Evolutionary conservation across 2,329 filamentous ascomycete genomes (phyloP).

Genomic region (Cercospora nicotianae): DNA sequence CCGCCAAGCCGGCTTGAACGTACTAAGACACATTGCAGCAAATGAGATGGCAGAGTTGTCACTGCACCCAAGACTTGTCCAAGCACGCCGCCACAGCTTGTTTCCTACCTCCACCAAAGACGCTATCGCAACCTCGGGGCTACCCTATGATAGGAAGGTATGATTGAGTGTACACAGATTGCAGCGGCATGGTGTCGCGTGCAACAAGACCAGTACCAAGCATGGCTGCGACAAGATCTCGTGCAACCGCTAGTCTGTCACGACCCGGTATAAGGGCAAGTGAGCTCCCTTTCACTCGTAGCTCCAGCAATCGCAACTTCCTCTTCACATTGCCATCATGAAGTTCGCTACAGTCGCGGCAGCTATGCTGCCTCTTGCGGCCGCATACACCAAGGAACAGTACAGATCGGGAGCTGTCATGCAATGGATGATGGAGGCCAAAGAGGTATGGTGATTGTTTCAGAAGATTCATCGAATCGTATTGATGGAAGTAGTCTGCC

Average conservation of each 20-base stretch:
- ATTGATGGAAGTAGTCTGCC: constrained; percentile 17
- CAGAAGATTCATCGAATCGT: not conserved
- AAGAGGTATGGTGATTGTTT: constrained; percentile 17
- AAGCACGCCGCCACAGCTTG: constrained; percentile 2
- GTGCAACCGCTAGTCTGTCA: not conserved
- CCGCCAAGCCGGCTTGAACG: constrained; percentile 10
- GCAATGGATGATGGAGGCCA: constrained; percentile 27
- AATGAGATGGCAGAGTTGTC: constrained; percentile 4
- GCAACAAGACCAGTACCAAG: constrained; percentile 3
- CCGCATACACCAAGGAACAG: constrained; percentile 24
- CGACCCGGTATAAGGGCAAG: constrained; percentile 9
- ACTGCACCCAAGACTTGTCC: constrained; percentile 9
- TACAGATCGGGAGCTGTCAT: constrained; percentile 27
- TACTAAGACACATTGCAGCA: constrained; percentile 8
- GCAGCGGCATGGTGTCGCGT: constrained; percentile 10
- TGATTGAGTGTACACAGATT: constrained; percentile 10
- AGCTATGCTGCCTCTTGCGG: constrained; percentile 21
- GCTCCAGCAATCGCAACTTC: not conserved
- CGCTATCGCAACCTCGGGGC: constrained; percentile 3
- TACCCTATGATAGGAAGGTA: constrained; percentile 23
- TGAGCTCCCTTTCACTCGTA: not conserved
- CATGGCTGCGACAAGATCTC: constrained; percentile 4
- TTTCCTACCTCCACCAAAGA: not conserved
- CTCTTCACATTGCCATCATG: constrained; percentile 16
- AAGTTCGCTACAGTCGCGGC: constrained; percentile 23